These are phyloP conservation scores for Penicillium tannophilum DNA, from an alignment of 495 filamentous ascomycete species.

Conservation along the genomic window DNA sequence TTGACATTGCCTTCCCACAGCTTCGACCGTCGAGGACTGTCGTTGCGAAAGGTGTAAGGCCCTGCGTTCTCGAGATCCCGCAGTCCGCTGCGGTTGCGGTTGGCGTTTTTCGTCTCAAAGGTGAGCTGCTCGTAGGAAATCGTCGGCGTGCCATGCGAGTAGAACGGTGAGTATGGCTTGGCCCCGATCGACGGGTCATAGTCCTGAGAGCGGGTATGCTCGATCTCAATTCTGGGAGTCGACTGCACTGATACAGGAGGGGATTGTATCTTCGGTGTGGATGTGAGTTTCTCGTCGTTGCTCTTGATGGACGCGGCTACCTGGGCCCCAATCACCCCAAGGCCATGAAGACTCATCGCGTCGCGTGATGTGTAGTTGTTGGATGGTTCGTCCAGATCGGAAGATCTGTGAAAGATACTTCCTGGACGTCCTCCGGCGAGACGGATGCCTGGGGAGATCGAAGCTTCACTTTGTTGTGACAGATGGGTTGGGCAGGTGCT, in stretches of 20 bases:
- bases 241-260: conserved; percentile 24
- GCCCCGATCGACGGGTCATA: conserved; percentile 47
- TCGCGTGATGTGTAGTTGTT: not conserved
- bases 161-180: conserved; percentile 62
- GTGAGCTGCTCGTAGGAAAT: conserved; percentile 49
- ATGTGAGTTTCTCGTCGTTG: conserved; percentile 24
- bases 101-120: conserved; percentile 37
- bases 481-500: conserved; percentile 7
- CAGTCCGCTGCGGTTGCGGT: conserved; percentile 21
- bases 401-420: conserved; percentile 19
- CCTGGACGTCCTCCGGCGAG: conserved; percentile 6
- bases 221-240: conserved; percentile 19
- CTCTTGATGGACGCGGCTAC: conserved; percentile 32
- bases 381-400: conserved; percentile 9
- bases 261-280: conserved; percentile 17
- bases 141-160: conserved; percentile 54
- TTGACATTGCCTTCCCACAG: conserved; percentile 45
- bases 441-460: conserved; percentile 15
- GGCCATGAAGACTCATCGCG: conserved; percentile 33
- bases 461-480: conserved; percentile 9
- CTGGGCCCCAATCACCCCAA: conserved; percentile 37
- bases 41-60: conserved; percentile 21
- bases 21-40: conserved; percentile 36
- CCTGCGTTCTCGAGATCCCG: conserved; percentile 36
- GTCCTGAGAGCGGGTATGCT: conserved; percentile 23